Percentiles rank a stretch among this genome's conserved stretches.
Conservation (phyloP, 1,284 basidiomycete genomes). For the Sanguinoderma infundibulare region DNA sequence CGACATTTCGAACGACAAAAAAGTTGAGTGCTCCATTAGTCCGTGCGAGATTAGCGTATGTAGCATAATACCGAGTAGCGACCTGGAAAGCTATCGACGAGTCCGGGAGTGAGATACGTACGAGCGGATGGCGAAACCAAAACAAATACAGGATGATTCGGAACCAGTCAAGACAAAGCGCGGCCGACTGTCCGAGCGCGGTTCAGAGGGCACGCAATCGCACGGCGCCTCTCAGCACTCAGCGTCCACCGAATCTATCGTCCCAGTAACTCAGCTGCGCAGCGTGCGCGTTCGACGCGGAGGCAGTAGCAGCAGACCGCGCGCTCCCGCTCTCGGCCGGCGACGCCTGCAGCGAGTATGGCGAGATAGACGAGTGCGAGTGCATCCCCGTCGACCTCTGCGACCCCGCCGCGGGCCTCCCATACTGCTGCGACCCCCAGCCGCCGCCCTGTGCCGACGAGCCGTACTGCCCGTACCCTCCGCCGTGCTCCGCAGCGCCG, state of each 20-base stretch:
- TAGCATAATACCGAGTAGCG: not conserved
- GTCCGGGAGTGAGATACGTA: not conserved
- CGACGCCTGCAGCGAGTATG: conserved; percentile 21
- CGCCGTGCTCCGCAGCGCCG: conserved; percentile 5
- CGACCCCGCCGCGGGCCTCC: not conserved
- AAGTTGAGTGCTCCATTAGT: conserved; percentile 2
- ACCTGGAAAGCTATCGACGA: not conserved
- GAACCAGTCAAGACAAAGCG: not conserved
- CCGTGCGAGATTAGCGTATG: conserved; percentile 2
- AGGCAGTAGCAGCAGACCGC: conserved; percentile 12
- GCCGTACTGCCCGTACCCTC: conserved; percentile 16
- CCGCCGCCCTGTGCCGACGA: not conserved
- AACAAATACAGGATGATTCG: not conserved
- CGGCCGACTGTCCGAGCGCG: too few species aligned
- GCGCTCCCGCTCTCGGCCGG: conserved; percentile 7
- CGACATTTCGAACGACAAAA: not conserved
- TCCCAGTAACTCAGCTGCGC: conserved; percentile 21
- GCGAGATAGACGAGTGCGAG: conserved; percentile 10
- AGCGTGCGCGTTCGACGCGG: conserved; percentile 17
- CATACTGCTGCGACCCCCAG: conserved; percentile 15
- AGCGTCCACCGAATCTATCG: conserved; percentile 21
- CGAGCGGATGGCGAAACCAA: not conserved
- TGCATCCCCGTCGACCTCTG: conserved; percentile 1
- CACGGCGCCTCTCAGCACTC: not conserved
- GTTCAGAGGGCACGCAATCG: not conserved